Base-by-base conservation (phyloP, 2,329 filamentous ascomycete species). In the Clonostachys rhizophaga region DNA sequence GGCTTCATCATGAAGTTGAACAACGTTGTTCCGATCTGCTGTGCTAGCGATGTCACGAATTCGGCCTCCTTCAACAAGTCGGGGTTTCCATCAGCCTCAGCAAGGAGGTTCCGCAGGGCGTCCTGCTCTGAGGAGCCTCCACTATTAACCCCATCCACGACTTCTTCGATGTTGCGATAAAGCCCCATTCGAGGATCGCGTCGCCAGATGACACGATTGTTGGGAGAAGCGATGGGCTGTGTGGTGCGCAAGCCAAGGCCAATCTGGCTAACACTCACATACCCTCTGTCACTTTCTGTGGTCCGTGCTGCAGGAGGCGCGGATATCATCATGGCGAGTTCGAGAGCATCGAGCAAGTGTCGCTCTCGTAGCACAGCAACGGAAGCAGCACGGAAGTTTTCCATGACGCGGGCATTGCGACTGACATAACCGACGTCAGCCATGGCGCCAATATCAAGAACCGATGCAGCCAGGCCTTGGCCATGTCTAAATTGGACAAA, bases 401-500 rank as follows among this genome's bases (percentile, higher is more conserved):
- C 24, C 24, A 30, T 30, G 24, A 30, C 24, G 24, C 24, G 24
- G 11, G 36, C 36, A 10, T 39, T 39, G 14, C 18, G 14, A n/a
- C n/a, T 20, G 40, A 24, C 40, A 20, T 16, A 42, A 7, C 40
- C 40, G 8, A 42, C 13, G 18, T 20, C 40, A 13, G 14, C 40
- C 40, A 42, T 24, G 3, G 40, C 40, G 12, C 40, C 14, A 20
- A 42, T 42, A 20, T 42, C 20, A 20, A 42, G n/a, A 14, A 24
- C n/a, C 2, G 40, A 42, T 17, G 40, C 40, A 14, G 40, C 14
- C 14, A 42, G 17, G 6, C 40, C 40, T 14, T 16, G 10, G 40
- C 16, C 20, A 7, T 42, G n/a, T 14, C 40, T 16, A 2, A 14
- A 64, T n/a, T 59, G 57, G 13, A 57, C 62, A 30, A 71, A 58